Base-by-base conservation (phyloP, 805 yeast species). In the Jamesozyma hellenica region DNA sequence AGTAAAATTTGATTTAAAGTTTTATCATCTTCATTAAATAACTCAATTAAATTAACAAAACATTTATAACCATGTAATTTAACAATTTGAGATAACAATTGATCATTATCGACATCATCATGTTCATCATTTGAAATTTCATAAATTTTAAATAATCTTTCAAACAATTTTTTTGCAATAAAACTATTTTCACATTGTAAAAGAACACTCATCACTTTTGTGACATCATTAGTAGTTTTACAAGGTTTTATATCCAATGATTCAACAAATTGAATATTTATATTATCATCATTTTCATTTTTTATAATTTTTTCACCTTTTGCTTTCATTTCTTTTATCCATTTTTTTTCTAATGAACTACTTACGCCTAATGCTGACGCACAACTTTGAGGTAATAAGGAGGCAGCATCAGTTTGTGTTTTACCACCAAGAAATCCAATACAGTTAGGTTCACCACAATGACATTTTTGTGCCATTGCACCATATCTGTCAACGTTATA, bases 401-500 rank as follows among this genome's bases (percentile, higher is more conserved):
- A 71, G 1, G 90, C 90, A 26, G 90, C 83, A 50, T 87, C 95
- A 2, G 97, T 87, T 64, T 92, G 98, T 2, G 95, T 90, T 61
- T 87, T 88, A 36, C 98, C 98, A 48, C 97, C 98, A 67, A 90
- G 75, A 48, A 82, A 80, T 27, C 96, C 95, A 32, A 86, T 71
- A 71, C 98, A 90, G 61, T 86, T 88, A 23, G 82, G 70, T 48
- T 87, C 94, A 3, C 94, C 96, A 65, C 98, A 90, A 61, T 82
- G 83, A 63, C 98, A 90, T 26, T 83, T 82, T 64, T 92, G 97
- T 12, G 94, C 86, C 42, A 79, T 80, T 2, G 96, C 94, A 25
- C 98, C 98, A 58, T 88, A 90, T 46, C 97, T 70, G 61, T 90
- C 98, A 27, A 92, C 97, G 53, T 90, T 90, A 61, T 90, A 90